Evolutionary conservation across 139 green algal genomes (phyloP).

Genomic region (Zygnema circumcarinatum): DNA sequence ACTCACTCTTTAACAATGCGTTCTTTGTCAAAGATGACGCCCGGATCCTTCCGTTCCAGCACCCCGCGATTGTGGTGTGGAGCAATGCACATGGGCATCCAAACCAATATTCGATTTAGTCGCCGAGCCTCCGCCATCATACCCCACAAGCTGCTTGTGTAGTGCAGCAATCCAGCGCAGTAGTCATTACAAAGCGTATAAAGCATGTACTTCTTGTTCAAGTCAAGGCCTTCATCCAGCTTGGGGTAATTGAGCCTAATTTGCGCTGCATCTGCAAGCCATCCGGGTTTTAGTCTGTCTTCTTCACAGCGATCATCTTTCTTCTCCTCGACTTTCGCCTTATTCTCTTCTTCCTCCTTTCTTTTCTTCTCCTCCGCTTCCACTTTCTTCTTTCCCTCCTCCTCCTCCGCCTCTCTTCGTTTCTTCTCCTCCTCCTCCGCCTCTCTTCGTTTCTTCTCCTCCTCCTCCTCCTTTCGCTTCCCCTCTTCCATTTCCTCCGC

Average conservation of each 20-base stretch:
- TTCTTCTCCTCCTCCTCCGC: not conserved
- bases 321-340: not conserved
- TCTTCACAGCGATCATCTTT: too few relatives aligned
- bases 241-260: not conserved
- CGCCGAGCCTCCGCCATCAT: not conserved
- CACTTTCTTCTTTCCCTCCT: not conserved
- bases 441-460: too few relatives aligned
- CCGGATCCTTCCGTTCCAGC: not conserved
- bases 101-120: not conserved
- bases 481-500: too few relatives aligned
- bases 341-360: not conserved
- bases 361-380: not conserved
- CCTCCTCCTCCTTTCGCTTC: too few relatives aligned
- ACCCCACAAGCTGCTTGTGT: not conserved
- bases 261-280: not conserved
- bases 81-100: not conserved
- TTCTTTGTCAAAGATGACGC: not conserved
- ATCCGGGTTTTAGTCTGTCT: not conserved
- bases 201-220: not conserved
- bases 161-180: not conserved
- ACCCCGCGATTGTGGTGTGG: not conserved
- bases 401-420: not conserved
- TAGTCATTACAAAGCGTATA: not conserved
- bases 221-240: not conserved
- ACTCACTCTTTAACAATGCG: not conserved